Evolutionary conservation across 2,329 filamentous ascomycete species (phyloP).

Genomic region (Colletotrichum spaethianum): DNA sequence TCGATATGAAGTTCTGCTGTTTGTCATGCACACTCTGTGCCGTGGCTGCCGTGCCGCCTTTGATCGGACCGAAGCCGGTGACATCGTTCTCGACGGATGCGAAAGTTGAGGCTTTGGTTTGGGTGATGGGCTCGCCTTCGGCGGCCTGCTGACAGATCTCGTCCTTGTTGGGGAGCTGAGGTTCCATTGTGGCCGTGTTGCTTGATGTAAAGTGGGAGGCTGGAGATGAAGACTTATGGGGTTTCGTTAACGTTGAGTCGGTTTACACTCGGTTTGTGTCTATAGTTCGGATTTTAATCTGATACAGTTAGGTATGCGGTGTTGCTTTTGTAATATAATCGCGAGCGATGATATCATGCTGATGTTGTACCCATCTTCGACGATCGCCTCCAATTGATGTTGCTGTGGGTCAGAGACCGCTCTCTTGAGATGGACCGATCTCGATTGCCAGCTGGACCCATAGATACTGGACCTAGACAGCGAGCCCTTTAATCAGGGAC

Average conservation of each 20-base stretch:
- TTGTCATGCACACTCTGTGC: conserved; percentile 52
- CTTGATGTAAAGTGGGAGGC: neutral
- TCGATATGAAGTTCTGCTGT: conserved; percentile 51
- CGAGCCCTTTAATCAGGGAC: no score
- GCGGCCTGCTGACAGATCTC: conserved; percentile 14
- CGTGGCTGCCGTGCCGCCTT: conserved; percentile 50
- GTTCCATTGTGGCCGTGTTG: neutral
- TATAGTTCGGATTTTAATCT: neutral
- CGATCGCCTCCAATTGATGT: conserved; percentile 19
- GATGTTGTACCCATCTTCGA: neutral
- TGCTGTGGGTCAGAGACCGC: conserved; percentile 7
- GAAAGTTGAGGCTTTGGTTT: conserved; percentile 45
- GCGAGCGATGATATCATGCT: conserved; percentile 14
- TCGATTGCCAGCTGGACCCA: neutral
- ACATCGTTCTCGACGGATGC: conserved; percentile 47
- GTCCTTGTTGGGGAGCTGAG: conserved; percentile 1
- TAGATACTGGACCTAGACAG: no score
- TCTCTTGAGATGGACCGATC: neutral
- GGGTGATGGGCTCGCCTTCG: conserved; percentile 16
- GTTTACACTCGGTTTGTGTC: neutral
- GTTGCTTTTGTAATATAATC: neutral
- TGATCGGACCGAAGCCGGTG: conserved; percentile 50
- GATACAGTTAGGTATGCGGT: no score
- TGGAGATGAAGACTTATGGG: neutral
- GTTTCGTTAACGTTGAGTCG: neutral